Evolutionary conservation across 495 filamentous ascomycete species (phyloP).

Genomic region (Penicillium ochrochloron): DNA sequence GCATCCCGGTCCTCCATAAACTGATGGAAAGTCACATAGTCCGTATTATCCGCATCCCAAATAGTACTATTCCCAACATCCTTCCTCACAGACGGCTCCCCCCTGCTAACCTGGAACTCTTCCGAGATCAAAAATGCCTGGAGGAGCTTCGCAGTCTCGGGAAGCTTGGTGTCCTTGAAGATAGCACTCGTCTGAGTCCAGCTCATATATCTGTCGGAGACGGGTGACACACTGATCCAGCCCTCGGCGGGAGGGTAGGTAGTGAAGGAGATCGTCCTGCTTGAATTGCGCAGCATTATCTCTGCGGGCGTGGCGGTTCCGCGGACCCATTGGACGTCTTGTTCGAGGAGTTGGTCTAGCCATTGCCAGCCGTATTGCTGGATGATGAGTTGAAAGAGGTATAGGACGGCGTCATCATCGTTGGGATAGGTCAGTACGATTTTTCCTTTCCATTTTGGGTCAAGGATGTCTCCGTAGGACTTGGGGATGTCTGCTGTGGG

Average conservation of each 20-base stretch:
- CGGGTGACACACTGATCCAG: background rate
- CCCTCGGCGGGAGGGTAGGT: slow-evolving; percentile 8
- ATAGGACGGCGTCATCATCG: slow-evolving; percentile 7
- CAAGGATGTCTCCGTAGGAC: background rate
- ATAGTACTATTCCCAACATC: background rate
- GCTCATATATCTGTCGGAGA: background rate
- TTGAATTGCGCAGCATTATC: background rate
- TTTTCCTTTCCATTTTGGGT: slow-evolving; percentile 2
- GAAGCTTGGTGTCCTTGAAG: background rate
- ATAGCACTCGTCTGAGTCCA: background rate
- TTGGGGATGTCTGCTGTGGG: background rate
- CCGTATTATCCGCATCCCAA: background rate
- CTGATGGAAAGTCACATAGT: slow-evolving; percentile 1
- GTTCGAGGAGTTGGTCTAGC: background rate
- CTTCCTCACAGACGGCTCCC: background rate
- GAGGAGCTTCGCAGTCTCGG: slow-evolving; percentile 1
- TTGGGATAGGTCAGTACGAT: slow-evolving; percentile 4
- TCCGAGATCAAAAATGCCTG: background rate
- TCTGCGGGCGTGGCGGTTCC: background rate
- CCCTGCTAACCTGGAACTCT: background rate
- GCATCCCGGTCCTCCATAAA: background rate
- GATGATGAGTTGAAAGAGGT: slow-evolving; percentile 7
- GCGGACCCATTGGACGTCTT: slow-evolving; percentile 6
- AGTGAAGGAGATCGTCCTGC: background rate
- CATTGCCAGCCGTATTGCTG: background rate